phyloP scores from a whole-genome alignment of 139 green algal species.

The Chlamydomonas urium region DNA sequence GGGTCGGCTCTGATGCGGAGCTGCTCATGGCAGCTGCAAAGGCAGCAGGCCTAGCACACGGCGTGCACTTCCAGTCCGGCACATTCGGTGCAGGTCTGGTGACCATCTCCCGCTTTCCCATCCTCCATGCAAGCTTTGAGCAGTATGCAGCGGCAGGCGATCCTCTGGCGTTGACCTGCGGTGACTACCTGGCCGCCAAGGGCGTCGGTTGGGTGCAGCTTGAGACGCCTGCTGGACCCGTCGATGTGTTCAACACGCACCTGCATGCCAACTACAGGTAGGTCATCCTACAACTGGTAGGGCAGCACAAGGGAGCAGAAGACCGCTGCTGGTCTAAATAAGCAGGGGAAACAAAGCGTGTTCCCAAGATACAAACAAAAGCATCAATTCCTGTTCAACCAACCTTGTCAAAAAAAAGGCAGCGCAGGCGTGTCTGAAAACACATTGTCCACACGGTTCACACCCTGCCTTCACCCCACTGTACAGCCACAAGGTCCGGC shows the following conservation, averaged over 20 bases:
- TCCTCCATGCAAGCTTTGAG: constrained; percentile 19
- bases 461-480: too few relatives aligned
- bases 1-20: constrained; percentile 40
- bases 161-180: constrained; percentile 29
- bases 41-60: constrained; percentile 25
- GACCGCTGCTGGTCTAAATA: too few relatives aligned
- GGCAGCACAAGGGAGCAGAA: too few relatives aligned
- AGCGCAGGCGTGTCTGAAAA: too few relatives aligned
- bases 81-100: constrained; percentile 45
- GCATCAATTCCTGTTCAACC: too few relatives aligned
- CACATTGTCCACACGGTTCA: too few relatives aligned
- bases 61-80: constrained; percentile 41
- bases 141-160: constrained; percentile 35
- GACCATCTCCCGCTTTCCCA: constrained; percentile 43
- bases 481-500: too few relatives aligned
- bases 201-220: constrained; percentile 53
- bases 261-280: constrained; percentile 64
- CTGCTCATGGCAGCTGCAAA: constrained; percentile 24
- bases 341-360: too few relatives aligned
- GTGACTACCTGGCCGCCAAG: constrained; percentile 54
- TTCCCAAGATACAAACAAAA: too few relatives aligned
- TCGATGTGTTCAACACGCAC: constrained; percentile 63
- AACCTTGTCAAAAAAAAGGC: too few relatives aligned
- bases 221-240: constrained; percentile 18
- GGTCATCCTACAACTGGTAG: too few relatives aligned